Conservation (phyloP, 2,329 filamentous ascomycete genomes). For the Dactylellina sp. region DNA sequence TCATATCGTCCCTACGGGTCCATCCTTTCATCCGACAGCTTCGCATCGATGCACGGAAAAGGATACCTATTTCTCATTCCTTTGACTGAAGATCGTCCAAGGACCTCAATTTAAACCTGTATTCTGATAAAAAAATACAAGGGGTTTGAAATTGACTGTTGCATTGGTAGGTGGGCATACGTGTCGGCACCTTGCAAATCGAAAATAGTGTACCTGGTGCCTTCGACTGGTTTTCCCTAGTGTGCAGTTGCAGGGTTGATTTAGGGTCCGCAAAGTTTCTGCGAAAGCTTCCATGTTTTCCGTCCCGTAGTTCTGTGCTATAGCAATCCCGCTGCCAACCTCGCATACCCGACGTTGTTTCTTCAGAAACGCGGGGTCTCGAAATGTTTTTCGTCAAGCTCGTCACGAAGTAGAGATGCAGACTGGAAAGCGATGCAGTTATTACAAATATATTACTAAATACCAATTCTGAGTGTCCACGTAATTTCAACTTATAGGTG, state of each 20-base stretch:
- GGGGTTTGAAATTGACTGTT: not conserved
- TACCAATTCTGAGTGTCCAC: too few species aligned
- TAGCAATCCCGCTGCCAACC: conserved; percentile 23
- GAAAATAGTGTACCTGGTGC: conserved; percentile 1
- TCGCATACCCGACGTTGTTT: conserved; percentile 12
- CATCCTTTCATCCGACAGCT: conserved; percentile 10
- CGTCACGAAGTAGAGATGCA: not conserved
- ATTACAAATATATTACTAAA: conserved; percentile 5
- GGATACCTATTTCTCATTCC: conserved; percentile 10
- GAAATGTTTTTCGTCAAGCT: not conserved
- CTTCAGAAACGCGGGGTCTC: conserved; percentile 7
- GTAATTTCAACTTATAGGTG: too few species aligned
- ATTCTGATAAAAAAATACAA: not conserved
- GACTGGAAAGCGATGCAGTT: not conserved
- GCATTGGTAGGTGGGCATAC: not conserved
- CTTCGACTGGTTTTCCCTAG: conserved; percentile 3
- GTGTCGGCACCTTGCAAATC: not conserved
- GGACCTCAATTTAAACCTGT: not conserved
- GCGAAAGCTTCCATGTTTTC: not conserved
- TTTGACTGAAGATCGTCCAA: not conserved
- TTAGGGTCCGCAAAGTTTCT: too few species aligned
- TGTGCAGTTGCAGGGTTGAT: not conserved
- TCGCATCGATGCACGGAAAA: conserved; percentile 12
- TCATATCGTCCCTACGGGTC: too few species aligned
- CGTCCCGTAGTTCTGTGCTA: conserved; percentile 7